phyloP scores from a whole-genome alignment of 352 stramenopile species.

The Phytophthora cryptogea region DNA sequence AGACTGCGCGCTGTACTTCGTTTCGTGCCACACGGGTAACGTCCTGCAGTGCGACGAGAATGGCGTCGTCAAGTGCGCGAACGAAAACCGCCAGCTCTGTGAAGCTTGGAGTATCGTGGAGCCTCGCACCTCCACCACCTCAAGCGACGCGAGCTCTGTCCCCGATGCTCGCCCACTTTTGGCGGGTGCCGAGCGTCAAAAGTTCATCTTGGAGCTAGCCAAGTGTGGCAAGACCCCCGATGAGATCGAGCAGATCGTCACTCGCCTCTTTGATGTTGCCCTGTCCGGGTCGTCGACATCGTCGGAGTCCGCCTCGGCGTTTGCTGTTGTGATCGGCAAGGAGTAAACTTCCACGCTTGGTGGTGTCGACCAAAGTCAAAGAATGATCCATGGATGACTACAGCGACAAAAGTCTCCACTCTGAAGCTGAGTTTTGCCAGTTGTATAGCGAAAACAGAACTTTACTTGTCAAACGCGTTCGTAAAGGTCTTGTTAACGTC shows the following conservation, averaged over 20 bases:
- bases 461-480: neutral
- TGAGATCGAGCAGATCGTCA: conserved; percentile 40
- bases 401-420: neutral
- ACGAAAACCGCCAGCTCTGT: conserved; percentile 20
- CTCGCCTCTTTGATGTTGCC: conserved; percentile 23
- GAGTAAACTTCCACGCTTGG: conserved; percentile 7
- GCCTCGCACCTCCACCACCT: conserved; percentile 2
- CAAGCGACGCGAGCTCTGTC: neutral
- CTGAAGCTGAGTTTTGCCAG: no score
- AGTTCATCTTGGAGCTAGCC: conserved; percentile 34
- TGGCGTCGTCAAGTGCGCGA: conserved; percentile 24
- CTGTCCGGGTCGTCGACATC: neutral
- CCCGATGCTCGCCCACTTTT: conserved; percentile 5
- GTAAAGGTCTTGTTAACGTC: neutral
- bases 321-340: conserved; percentile 19
- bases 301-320: conserved; percentile 2
- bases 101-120: conserved; percentile 36
- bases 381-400: neutral
- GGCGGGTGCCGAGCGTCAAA: conserved; percentile 13
- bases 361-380: neutral
- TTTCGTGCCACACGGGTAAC: conserved; percentile 36
- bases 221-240: conserved; percentile 30
- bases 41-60: conserved; percentile 30
- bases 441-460: neutral
- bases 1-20: conserved; percentile 30